These are phyloP conservation scores for Thraustochytrium striatum DNA, from an alignment of 352 stramenopile species.

Conservation along the genomic window DNA sequence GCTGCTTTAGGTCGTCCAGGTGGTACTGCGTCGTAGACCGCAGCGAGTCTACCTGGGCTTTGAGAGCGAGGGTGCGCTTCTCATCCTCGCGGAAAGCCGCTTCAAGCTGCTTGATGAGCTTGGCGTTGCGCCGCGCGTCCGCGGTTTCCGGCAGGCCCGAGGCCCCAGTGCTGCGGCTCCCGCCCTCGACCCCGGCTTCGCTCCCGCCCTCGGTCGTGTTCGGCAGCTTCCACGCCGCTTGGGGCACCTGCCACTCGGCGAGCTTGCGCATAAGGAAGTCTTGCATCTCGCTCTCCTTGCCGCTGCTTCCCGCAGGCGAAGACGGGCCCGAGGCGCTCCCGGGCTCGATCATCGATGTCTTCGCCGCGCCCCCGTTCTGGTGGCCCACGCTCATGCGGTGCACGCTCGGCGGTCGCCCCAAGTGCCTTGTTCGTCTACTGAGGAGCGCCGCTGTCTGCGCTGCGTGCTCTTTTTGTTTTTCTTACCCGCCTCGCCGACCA, in stretches of 20 bases:
- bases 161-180: not conserved
- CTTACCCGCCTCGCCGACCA: too few species aligned
- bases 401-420: too few species aligned
- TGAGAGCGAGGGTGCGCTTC: not conserved
- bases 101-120: not conserved
- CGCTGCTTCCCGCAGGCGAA: too few species aligned
- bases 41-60: not conserved
- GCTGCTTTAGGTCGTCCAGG: conserved; percentile 3
- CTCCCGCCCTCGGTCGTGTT: not conserved
- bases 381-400: too few species aligned
- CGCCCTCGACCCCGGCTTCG: not conserved
- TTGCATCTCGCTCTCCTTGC: conserved; percentile 10
- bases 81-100: conserved; percentile 32
- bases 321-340: too few species aligned
- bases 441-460: too few species aligned
- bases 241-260: conserved; percentile 6
- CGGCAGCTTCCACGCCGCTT: not conserved
- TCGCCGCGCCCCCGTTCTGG: too few species aligned
- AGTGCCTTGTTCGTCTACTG: too few species aligned
- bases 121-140: not conserved
- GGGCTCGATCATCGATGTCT: too few species aligned
- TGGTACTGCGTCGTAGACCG: not conserved
- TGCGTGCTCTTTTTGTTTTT: too few species aligned
- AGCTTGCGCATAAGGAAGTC: not conserved
- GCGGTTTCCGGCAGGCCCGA: not conserved